Evolutionary conservation across 345 rosid species (phyloP).

Genomic region (Rhizophora mangle): DNA sequence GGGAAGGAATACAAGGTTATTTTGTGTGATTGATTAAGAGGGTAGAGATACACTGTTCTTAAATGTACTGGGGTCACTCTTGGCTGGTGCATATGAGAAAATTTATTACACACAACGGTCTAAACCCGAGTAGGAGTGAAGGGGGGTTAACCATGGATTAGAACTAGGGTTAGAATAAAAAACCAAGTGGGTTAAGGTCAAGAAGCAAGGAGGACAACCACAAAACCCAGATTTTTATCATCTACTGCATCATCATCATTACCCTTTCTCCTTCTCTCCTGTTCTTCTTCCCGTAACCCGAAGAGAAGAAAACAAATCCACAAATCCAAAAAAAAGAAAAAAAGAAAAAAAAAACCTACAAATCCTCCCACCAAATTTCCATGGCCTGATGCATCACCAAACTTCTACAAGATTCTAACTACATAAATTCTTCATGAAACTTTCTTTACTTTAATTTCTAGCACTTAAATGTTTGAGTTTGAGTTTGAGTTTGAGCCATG

Average conservation of each 20-base stretch:
- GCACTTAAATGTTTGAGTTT: slow-evolving; percentile 20
- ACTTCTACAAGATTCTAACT: slow-evolving; percentile 2
- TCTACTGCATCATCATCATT: not conserved
- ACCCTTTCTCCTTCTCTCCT: not conserved
- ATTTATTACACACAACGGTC: slow-evolving; percentile 20
- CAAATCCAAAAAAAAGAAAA: not conserved
- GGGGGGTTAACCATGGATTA: slow-evolving; percentile 22
- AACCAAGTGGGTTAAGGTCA: slow-evolving; percentile 17
- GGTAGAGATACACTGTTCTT: too few species aligned
- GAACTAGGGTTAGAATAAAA: slow-evolving; percentile 24
- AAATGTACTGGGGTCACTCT: too few species aligned
- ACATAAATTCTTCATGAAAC: not conserved
- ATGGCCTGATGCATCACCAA: too few species aligned
- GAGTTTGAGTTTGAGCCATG: slow-evolving; percentile 21
- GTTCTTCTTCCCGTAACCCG: not conserved
- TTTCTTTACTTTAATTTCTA: not conserved
- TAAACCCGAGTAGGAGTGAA: slow-evolving; percentile 2
- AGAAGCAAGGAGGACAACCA: slow-evolving; percentile 19
- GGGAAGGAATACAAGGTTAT: too few species aligned
- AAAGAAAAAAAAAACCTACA: not conserved
- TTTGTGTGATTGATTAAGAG: too few species aligned
- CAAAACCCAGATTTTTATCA: slow-evolving; percentile 22
- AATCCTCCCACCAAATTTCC: not conserved
- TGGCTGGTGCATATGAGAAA: not conserved
- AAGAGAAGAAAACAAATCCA: not conserved